Evolutionary conservation across 2,329 filamentous ascomycete genomes (phyloP), one percentile per base, ranked within the genome.

Genomic region (Colletotrichum navitas): DNA sequence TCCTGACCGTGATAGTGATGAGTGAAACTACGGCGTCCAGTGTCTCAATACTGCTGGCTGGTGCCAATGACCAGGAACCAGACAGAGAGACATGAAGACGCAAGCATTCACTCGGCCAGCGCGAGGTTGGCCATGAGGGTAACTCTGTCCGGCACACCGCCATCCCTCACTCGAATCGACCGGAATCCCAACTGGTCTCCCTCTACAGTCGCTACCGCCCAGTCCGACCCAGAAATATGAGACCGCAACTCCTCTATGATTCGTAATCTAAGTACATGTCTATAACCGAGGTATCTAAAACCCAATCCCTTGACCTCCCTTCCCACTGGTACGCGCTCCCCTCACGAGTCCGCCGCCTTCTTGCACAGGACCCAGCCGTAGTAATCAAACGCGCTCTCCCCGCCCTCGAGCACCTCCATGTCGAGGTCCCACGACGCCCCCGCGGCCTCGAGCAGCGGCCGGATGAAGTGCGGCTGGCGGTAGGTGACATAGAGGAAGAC

Each of bases 381-480:
- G 74, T 88, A 88, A n/a, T 84, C 83, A 72, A 88, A 86, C 0
- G 80, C 80, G 43, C 83, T 82, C 7, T 76, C 76, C 29, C 77
- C 80, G 2, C 79, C 80, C n/a, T 65, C 58, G 5, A 88, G 76
- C 12, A 80, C 77, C 60, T 87, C 82, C 68, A 86, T 77, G 5
- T 83, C 75, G 32, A 87, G 63, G 34, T 81, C 76, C 86, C 85
- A 88, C 8, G 83, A 75, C 45, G 5, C 16, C 0, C 80, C 80
- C 8, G 68, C 68, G 26, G 58, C 51, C 34, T 82, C 81, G 24
- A 89, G 76, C 24, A 88, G 76, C 16, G 84, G 84, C 75, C 78
- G 82, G 56, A 89, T 83, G 72, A 89, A 89, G 76, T 88, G 87
- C 16, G 85, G 85, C 70, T 88, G 87, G 47, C 86, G 79, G 75